These are phyloP conservation scores for Solanum boliviense DNA, from an alignment of 257 asterid species.

Conservation along the genomic window DNA sequence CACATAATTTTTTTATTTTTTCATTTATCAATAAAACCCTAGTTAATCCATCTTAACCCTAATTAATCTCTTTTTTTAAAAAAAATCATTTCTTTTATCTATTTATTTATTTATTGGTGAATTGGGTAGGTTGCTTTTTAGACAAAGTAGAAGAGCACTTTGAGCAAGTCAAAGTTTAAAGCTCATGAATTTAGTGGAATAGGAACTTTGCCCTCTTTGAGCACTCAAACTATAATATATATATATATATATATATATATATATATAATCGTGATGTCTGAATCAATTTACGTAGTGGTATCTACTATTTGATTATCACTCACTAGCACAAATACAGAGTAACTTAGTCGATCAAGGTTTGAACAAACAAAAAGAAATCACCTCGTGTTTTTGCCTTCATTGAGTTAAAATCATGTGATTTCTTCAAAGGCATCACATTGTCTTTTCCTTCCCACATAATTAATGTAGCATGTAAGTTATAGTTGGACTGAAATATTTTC, in stretches of 20 bases:
- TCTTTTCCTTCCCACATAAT: neutral
- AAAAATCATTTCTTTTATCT: neutral
- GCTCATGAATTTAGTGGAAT: neutral
- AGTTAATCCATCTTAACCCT: neutral
- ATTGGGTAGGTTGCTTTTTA: neutral
- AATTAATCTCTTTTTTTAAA: neutral
- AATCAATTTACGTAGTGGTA: too few relatives aligned
- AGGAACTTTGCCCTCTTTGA: neutral
- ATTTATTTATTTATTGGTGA: neutral
- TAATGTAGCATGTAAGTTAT: neutral
- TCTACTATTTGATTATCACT: neutral
- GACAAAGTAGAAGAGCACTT: neutral
- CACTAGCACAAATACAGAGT: rapidly evolving
- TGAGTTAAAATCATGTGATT: neutral
- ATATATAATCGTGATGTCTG: neutral
- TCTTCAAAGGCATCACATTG: neutral
- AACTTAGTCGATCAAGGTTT: rapidly evolving
- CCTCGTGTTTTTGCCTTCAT: neutral
- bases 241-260: too few relatives aligned
- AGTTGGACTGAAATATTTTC: neutral
- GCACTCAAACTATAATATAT: neutral
- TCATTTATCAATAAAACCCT: neutral
- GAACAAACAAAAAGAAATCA: neutral
- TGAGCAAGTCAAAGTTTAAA: neutral
- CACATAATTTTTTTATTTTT: too few relatives aligned